phyloP scores from a whole-genome alignment of 192 early-diverging fungal genomes.

The Coemansia sp. region DNA sequence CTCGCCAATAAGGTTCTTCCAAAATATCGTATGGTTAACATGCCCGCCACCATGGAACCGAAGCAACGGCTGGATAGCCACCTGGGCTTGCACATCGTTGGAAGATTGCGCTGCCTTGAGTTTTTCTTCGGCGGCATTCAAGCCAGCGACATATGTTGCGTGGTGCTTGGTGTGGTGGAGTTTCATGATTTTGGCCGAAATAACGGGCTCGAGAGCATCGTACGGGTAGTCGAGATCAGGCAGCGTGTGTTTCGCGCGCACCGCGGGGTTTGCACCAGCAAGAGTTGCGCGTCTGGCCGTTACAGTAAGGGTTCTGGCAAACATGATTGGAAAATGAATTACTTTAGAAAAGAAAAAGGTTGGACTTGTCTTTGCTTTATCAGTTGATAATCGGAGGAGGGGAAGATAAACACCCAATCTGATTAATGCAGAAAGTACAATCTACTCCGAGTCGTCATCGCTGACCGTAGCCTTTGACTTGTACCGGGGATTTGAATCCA shows the following conservation, averaged over 20 bases:
- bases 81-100: slow-evolving; percentile 69
- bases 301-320: not conserved
- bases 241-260: slow-evolving; percentile 69
- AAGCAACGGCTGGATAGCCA: slow-evolving; percentile 75
- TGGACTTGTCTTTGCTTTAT: too few species aligned
- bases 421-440: not conserved
- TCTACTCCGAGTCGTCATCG: not conserved
- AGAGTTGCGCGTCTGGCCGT: slow-evolving; percentile 3
- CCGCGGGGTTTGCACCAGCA: not conserved
- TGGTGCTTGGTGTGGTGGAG: slow-evolving; percentile 96
- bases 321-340: not conserved
- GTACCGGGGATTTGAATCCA: not conserved
- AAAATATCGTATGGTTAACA: slow-evolving; percentile 92
- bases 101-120: slow-evolving; percentile 65
- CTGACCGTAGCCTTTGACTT: not conserved
- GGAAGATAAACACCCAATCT: not conserved
- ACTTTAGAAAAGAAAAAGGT: not conserved
- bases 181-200: slow-evolving; percentile 92
- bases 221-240: slow-evolving; percentile 87
- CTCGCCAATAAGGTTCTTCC: slow-evolving; percentile 87
- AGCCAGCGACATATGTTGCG: slow-evolving; percentile 81
- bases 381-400: not conserved
- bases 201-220: slow-evolving; percentile 87
- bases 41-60: slow-evolving; percentile 95
- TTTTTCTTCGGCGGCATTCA: slow-evolving; percentile 95